A percentile compares a stretch with the other conserved stretches of the same genome.
Evolutionary conservation across 179 eudicot species (phyloP).

Genomic region (Silene coronaria): DNA sequence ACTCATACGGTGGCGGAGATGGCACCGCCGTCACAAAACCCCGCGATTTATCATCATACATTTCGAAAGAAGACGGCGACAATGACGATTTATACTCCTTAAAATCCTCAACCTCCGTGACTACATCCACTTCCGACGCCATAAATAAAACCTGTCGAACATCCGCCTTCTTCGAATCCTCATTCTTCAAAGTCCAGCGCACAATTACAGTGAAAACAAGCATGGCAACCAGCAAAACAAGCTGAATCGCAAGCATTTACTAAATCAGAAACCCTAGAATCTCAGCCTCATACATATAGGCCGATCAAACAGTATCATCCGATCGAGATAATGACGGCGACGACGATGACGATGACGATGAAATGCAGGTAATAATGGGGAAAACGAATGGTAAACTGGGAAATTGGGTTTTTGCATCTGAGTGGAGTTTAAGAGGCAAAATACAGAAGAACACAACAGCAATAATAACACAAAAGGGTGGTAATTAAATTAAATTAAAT

Average conservation of each 20-base stretch:
- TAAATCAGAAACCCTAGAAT: conserved; percentile 23
- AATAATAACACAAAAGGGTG: neutral
- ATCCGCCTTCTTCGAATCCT: conserved; percentile 15
- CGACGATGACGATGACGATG: conserved; percentile 26
- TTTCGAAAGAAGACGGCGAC: neutral
- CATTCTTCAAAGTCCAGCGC: conserved; percentile 27
- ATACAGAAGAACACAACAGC: neutral
- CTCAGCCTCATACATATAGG: conserved; percentile 23
- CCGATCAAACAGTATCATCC: conserved; percentile 5
- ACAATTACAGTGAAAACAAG: conserved; percentile 26
- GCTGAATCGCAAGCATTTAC: conserved; percentile 29
- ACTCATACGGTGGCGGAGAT: conserved; percentile 18
- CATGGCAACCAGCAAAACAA: conserved; percentile 22
- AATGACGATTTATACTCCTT: neutral
- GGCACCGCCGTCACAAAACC: neutral
- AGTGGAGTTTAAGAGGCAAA: neutral
- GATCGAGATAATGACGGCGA: conserved; percentile 13
- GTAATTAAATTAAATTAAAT: neutral
- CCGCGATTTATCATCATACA: neutral
- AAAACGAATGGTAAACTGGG: conserved; percentile 24
- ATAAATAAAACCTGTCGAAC: conserved; percentile 1
- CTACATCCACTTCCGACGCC: neutral
- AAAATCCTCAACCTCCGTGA: conserved; percentile 14
- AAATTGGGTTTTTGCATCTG: conserved; percentile 30
- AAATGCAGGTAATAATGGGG: conserved; percentile 14